Percentiles rank a stretch among this genome's conserved stretches.
Evolutionary conservation across 2,329 filamentous ascomycete species (phyloP).

Genomic region (Ophiostoma piceae): DNA sequence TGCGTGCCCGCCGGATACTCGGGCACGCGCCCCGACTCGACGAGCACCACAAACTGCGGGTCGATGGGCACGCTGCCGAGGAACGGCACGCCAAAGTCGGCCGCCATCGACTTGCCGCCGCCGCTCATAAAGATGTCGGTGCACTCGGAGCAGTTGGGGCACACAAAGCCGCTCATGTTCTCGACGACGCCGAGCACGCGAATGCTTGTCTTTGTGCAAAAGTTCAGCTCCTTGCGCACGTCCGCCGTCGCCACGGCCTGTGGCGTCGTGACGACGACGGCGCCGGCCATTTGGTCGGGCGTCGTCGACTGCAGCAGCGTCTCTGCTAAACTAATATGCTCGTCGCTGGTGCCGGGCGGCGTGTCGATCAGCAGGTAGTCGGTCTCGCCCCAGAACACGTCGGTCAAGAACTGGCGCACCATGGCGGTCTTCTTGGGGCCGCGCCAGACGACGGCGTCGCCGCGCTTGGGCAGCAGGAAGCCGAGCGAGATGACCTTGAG

Average conservation of each 20-base stretch:
- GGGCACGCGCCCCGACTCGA: conserved; percentile 67
- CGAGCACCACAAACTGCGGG: conserved; percentile 79
- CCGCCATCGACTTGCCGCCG: conserved; percentile 82
- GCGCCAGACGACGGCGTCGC: conserved; percentile 93
- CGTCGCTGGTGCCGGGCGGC: conserved; percentile 90
- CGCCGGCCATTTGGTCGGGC: conserved; percentile 69
- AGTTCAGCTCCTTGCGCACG: conserved; percentile 91
- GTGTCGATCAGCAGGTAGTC: conserved; percentile 95
- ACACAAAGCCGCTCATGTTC: conserved; percentile 95
- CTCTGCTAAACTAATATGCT: conserved; percentile 92
- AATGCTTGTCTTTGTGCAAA: conserved; percentile 79
- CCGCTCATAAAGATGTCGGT: conserved; percentile 91
- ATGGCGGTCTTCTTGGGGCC: conserved; percentile 99
- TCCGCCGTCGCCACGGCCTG: conserved; percentile 91
- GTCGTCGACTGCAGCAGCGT: conserved; percentile 63
- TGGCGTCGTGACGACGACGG: conserved; percentile 92
- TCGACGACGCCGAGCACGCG: conserved; percentile 83
- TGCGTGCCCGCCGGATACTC: conserved; percentile 64
- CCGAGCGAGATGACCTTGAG: conserved; percentile 87
- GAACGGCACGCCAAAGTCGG: conserved; percentile 78
- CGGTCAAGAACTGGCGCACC: conserved; percentile 91
- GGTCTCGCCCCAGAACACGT: conserved; percentile 81
- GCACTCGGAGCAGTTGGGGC: conserved; percentile 72
- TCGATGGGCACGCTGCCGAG: conserved; percentile 87
- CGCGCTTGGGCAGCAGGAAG: conserved; percentile 75